Base-by-base conservation (phyloP, 257 asterid genomes). In the Marsdenia floribunda region DNA sequence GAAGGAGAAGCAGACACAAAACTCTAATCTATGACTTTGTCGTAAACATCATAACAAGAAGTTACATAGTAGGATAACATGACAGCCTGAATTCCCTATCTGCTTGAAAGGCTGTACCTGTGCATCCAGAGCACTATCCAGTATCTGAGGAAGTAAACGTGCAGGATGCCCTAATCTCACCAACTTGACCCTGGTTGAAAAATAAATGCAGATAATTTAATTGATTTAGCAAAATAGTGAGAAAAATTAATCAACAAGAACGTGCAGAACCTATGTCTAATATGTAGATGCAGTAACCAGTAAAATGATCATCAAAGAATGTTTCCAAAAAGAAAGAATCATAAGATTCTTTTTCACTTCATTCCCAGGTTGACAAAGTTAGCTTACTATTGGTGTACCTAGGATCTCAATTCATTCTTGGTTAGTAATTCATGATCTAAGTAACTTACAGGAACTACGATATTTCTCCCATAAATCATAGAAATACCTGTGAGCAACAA, bases 151-250 rank as follows among this genome's bases (percentile, higher is more conserved):
- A 79, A 94, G 98, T 80, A 94, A 86, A 71, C 96, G 99, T 61
- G 99, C 98, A 75, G 99, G 98, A 84, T 94, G 99, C 50, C 99
- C 99, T 79, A 94, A 74, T 85, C 99, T 88, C 54, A 92, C 99
- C 89, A 94, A 83, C 88, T 94, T 94, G 52, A 94, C 96, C 86
- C 97, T 94, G 88, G 69, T 73, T 13, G 16, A 57, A 12, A 68
- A 22, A 53, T 15, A 57, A 40, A 50, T 42, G 18, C n/a, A 40
- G 50, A 70, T 46, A 64, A 65, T 40, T 63, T 55, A 19, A 54
- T 19, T 18, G 42, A 61, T 71, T 71, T 52, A 22, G n/a, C 53
- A 59, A 70, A 50, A 59, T 22, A 40, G 38, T 33, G 66, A 57
- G 16, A 18, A 68, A 10, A 10, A 37, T 35, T 12, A 64, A 64